Evolutionary conservation across 768 basidiomycete species (phyloP).

Genomic region (Neoboletus subvelutipes): DNA sequence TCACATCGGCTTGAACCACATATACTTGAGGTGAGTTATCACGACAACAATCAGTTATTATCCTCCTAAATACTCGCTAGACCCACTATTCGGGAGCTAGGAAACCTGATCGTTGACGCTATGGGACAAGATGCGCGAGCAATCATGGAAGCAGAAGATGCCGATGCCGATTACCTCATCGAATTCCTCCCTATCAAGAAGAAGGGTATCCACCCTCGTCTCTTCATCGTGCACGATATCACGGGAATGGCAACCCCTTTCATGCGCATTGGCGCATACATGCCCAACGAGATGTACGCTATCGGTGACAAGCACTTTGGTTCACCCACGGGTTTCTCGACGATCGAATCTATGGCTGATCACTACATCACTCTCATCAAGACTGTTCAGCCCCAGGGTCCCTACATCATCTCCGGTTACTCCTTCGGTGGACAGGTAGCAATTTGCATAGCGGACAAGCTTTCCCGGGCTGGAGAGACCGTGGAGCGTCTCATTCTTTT

Average conservation of each 20-base stretch:
- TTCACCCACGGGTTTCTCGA: conserved; percentile 28
- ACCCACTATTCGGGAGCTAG: conserved; percentile 28
- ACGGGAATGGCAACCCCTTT: conserved; percentile 34
- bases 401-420: conserved; percentile 28
- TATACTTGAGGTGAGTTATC: conserved; percentile 27
- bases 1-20: conserved; percentile 30
- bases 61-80: conserved; percentile 8
- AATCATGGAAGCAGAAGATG: conserved; percentile 32
- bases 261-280: conserved; percentile 33
- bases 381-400: conserved; percentile 25
- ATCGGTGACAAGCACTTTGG: conserved; percentile 34
- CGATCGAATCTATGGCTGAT: conserved; percentile 32
- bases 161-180: conserved; percentile 30
- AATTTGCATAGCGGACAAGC: conserved; percentile 27
- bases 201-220: conserved; percentile 28
- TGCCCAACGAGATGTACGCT: conserved; percentile 35
- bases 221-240: conserved; percentile 33
- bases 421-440: conserved; percentile 33
- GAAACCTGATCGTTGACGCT: conserved; percentile 26
- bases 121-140: conserved; percentile 30
- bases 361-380: conserved; percentile 33
- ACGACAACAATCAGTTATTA: neutral
- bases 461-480: conserved; percentile 22
- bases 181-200: conserved; percentile 33
- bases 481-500: conserved; percentile 29